Percentiles rank a stretch among this genome's conserved stretches.
These are phyloP conservation scores for Cucumis melo DNA, from an alignment of 306 rosid genomes.

Conservation along the genomic window DNA sequence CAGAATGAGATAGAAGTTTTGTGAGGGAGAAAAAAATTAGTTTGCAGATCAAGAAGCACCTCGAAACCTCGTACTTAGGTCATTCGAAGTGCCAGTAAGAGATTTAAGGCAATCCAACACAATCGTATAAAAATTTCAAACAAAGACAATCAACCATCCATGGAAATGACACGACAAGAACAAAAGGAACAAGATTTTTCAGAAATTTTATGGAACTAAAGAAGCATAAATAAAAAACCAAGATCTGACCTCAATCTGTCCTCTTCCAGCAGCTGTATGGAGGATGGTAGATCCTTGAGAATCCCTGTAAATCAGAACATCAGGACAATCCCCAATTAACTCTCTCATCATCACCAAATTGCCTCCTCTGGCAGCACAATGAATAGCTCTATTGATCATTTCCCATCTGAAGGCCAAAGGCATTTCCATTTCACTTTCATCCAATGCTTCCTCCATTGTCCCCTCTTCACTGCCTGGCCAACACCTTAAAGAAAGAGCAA, in stretches of 20 bases:
- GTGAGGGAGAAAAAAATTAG: too few relatives aligned
- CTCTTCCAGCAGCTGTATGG: constrained; percentile 76
- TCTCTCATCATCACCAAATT: constrained; percentile 54
- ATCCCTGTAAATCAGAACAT: constrained; percentile 39
- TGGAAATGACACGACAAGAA: not conserved
- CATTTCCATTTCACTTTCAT: constrained; percentile 22
- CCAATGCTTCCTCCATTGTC: constrained; percentile 4
- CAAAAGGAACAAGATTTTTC: not conserved
- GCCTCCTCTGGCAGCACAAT: constrained; percentile 86
- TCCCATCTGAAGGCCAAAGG: constrained; percentile 37
- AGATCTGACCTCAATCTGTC: constrained; percentile 60
- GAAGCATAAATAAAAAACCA: constrained; percentile 1
- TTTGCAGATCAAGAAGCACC: too few relatives aligned
- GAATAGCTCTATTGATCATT: constrained; percentile 64
- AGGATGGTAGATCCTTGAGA: constrained; percentile 51
- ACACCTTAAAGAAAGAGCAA: constrained; percentile 32
- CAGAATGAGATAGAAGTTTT: too few relatives aligned
- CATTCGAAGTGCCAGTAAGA: too few relatives aligned
- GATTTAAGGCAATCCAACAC: too few relatives aligned
- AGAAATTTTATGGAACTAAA: not conserved
- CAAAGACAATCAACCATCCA: not conserved
- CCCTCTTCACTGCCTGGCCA: constrained; percentile 15
- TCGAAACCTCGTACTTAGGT: too few relatives aligned
- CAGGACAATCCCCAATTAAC: constrained; percentile 28
- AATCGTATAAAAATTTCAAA: not conserved